Base-by-base conservation (phyloP, 768 basidiomycete genomes). In the Termitomyces sp. region DNA sequence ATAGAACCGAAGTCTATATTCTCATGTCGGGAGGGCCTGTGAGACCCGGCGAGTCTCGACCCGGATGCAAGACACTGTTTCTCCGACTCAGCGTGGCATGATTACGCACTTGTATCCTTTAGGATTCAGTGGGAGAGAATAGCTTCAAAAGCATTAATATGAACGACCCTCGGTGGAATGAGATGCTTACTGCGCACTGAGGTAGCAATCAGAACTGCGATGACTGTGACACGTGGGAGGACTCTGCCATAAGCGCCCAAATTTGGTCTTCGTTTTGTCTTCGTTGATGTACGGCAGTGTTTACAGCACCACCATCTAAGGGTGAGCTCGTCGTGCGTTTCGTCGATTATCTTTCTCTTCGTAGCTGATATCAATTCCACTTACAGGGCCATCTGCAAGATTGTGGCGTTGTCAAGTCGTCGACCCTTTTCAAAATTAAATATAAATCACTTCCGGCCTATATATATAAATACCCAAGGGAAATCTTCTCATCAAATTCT, bases 391-490 rank as follows among this genome's bases (percentile, higher is more conserved):
- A 20, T 40, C 42, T 51, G 39, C 36, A 25, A 31, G 43, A 41
- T 43, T 48, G 55, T 53, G 59, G 59, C 55, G 52, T 60, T 51
- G 52, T 18, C 29, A 32, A 49, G 13, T 51, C 44, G 5, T 31
- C 52, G 29, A 20, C 41, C 32, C 49, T 20, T 44, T 40, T 46
- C 31, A 15, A 31, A 60, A 50, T 56, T 55, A 13, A 29, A 43
- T 52, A 53, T 56, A 40, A 42, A 50, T 42, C 52, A 56, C 55
- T 40, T 56, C 55, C 55, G 52, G 53, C 42, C 31, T 49, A n/a
- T n/a, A n/a, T n/a, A n/a, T 60, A 60, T 60, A 60, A 60, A 60
- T 60, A 60, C 58, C 7, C 33, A 42, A 33, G 29, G 47, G 52
- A 48, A 50, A 53, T 50, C 51, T 51, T 50, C 16, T 52, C 42